Evolutionary conservation across 768 basidiomycete species (phyloP), one percentile per base, ranked within the genome.

Genomic region (Coprinopsis cinerea): DNA sequence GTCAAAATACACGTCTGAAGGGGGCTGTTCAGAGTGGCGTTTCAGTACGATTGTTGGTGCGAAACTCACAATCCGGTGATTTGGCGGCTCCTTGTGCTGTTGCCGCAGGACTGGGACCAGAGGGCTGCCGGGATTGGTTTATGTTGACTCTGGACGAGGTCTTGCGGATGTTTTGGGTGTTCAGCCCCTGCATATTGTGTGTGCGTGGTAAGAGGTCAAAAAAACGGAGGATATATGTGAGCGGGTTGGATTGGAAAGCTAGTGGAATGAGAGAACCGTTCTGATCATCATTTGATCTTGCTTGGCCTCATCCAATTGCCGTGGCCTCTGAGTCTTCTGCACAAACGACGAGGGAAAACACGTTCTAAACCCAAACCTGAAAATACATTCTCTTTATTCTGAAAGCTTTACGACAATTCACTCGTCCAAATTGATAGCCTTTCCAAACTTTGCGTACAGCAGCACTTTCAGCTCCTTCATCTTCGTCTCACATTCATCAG

Each of bases 1-100:
- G 58, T 94, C 85, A 65, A 99, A 99, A 69, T 89, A 91, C 43
- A 96, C 92, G 72, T 94, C 92, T 67, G 69, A n/a, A n/a, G n/a
- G 61, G 15, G 14, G 26, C 15, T 28, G 35, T 27, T 15, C 6
- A 37, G 22, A 5, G 15, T 11, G 34, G 4, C 11, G 69, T 57
- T 3, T 15, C 15, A 28, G 22, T 9, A 17, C 28, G 23, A 24
- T 18, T 9, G 24, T 30, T 4, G 18, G 24, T 13, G 10, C 20
- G 44, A 6, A 15, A 57, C 67, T 55, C 53, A 71, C 71, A 70
- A 44, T 72, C 69, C 14, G 64, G 52, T 28, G 64, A 60, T 49
- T 67, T 65, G 48, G 39, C 60, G 26, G 53, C n/a, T n/a, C n/a
- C n/a, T n/a, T n/a, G n/a, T n/a, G n/a, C n/a, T n/a, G n/a, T 11